Evolutionary conservation across 2,329 filamentous ascomycete genomes (phyloP), one percentile per base, ranked within the genome.

Genomic region (Colletotrichum musae): DNA sequence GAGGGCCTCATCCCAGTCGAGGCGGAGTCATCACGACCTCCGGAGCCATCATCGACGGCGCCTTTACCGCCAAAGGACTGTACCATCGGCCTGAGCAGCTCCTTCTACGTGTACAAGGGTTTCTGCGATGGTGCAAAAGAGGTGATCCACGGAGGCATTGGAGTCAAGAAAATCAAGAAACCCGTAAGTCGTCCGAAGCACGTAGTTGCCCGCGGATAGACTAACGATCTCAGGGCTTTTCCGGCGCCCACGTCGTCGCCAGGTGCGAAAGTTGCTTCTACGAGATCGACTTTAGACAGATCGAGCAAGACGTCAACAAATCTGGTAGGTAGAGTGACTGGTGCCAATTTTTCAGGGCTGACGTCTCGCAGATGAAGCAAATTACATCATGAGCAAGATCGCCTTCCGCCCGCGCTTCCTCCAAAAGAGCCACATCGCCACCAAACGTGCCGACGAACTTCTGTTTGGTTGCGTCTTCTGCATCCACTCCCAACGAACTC

Each of bases 391-490:
- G 13, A 80, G 79, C 48, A 80, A 79, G 6, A 80, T 89, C 52
- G 79, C 80, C 6, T 89, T 86, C 72, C 85, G 87, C 7, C 73
- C 88, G 2, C 85, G 87, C 1, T 85, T 89, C 69, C 81, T 89
- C 5, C 86, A 87, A 72, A 89, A 89, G 75, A 84, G 83, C 59
- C 87, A 89, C 73, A 65, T 89, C 6, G 76, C 82, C 0, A 83
- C 85, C 5, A 83, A 82, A 62, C 79, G 84, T 15, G 78, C 84
- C 16, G 87, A 88, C 51, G 87, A 89, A 69, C 80, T 85, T 59
- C 74, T 87, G 52, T 89, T 87, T 72, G 86, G 80, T 3, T 89
- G 87, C 70, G 71, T 87, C 1, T 88, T 89, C 73, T 89, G 87
- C 73, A 78, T 88, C 4, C 81, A 85, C 5, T 70, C 79, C 18